Evolutionary conservation across 1,284 basidiomycete genomes (phyloP).

Genomic region (Nidula niveotomentosa): DNA sequence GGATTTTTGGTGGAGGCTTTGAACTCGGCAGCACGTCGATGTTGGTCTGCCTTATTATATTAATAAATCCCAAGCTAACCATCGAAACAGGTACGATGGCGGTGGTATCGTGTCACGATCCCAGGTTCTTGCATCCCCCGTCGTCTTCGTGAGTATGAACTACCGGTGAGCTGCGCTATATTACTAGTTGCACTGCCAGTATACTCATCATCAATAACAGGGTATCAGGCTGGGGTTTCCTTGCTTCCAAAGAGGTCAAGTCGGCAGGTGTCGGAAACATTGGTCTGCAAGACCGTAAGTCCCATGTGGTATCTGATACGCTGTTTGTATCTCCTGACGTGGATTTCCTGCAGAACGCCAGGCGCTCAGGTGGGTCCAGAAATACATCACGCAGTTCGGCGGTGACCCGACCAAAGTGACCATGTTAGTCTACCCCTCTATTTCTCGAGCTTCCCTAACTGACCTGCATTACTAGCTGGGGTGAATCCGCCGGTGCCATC

Average conservation of each 20-base stretch:
- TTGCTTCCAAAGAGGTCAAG: slow-evolving; percentile 43
- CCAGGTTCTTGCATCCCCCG: slow-evolving; percentile 39
- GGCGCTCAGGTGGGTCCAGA: slow-evolving; percentile 65
- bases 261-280: slow-evolving; percentile 47
- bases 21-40: slow-evolving; percentile 32
- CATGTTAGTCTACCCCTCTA: slow-evolving; percentile 29
- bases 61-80: no score
- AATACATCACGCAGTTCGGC: slow-evolving; percentile 63
- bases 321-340: neutral
- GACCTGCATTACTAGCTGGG: slow-evolving; percentile 40
- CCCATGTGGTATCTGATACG: neutral
- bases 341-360: slow-evolving; percentile 36
- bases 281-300: slow-evolving; percentile 49
- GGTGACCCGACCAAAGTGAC: slow-evolving; percentile 61
- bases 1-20: slow-evolving; percentile 55
- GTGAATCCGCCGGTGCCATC: slow-evolving; percentile 58
- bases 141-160: slow-evolving; percentile 58
- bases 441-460: neutral
- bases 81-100: slow-evolving; percentile 37
- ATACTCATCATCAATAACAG: neutral
- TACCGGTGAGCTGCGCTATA: slow-evolving; percentile 33
- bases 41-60: no score
- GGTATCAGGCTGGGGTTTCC: slow-evolving; percentile 35
- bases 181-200: neutral
- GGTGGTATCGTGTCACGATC: slow-evolving; percentile 45